Conservation (phyloP, 83 land plant genomes). For the Picea abies region DNA sequence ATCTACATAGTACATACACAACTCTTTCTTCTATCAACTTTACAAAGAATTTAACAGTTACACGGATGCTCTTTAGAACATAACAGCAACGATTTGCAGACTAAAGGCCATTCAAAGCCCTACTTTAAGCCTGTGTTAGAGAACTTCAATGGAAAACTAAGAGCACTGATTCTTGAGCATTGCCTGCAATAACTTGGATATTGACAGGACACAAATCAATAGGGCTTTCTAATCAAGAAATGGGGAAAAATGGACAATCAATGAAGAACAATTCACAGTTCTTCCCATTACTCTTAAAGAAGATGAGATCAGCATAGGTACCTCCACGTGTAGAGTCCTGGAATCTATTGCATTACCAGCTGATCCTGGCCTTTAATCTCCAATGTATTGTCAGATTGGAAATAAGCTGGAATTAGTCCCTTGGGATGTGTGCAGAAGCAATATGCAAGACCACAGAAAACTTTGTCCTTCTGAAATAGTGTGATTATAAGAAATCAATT, state of each 20-base stretch:
- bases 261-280: background rate
- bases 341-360: background rate
- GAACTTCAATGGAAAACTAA: conserved; percentile 3
- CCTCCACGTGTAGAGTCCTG: background rate
- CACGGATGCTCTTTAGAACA: background rate
- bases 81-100: background rate
- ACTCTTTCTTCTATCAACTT: background rate
- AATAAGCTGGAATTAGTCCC: background rate
- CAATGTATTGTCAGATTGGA: background rate
- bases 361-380: conserved; percentile 6
- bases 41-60: background rate
- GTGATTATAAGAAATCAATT: background rate
- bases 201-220: background rate
- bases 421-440: background rate
- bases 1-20: too few relatives aligned
- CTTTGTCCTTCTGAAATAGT: background rate
- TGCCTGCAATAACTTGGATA: conserved; percentile 6
- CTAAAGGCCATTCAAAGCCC: conserved; percentile 3
- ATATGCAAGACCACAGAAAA: background rate
- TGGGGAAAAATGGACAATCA: background rate
- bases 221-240: background rate
- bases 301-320: background rate
- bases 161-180: background rate
- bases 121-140: background rate
- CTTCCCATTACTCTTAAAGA: background rate